Evolutionary conservation across 2,329 filamentous ascomycete genomes (phyloP).

Genomic region (Catunica adiposa): DNA sequence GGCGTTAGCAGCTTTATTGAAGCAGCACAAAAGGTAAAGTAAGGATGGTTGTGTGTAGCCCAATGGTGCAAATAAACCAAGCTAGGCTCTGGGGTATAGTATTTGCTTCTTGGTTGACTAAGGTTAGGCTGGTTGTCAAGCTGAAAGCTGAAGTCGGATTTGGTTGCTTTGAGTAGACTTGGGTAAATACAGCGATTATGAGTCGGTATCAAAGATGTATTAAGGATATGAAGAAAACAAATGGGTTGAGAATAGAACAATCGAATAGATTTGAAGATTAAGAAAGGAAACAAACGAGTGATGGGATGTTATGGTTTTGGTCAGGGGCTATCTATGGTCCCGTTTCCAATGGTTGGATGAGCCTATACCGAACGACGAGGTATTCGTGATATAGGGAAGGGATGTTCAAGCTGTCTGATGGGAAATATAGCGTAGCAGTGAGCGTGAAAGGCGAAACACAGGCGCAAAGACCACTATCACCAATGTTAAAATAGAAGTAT

Average conservation of each 20-base stretch:
- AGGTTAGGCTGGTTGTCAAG: background rate
- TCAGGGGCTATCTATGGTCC: slow-evolving; percentile 9
- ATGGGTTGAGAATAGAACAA: background rate
- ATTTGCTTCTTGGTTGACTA: background rate
- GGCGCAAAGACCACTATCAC: background rate
- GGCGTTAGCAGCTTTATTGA: no score
- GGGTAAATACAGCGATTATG: background rate
- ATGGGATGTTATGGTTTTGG: background rate
- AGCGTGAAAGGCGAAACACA: background rate
- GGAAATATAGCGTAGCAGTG: background rate
- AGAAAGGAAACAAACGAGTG: background rate
- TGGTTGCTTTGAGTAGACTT: background rate
- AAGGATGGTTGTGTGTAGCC: background rate
- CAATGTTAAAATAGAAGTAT: background rate
- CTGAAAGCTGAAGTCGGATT: background rate
- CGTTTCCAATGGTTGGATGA: slow-evolving; percentile 5
- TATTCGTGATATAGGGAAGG: slow-evolving; percentile 9
- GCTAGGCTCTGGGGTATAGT: background rate
- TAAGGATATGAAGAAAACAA: background rate
- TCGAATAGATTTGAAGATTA: background rate
- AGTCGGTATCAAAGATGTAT: background rate
- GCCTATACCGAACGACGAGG: slow-evolving; percentile 4
- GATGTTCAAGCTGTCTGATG: background rate
- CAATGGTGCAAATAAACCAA: background rate
- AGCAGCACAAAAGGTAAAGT: background rate